Evolutionary conservation across 441 rosid species (phyloP), one percentile per base, ranked within the genome.

Genomic region (Viola pubescens): DNA sequence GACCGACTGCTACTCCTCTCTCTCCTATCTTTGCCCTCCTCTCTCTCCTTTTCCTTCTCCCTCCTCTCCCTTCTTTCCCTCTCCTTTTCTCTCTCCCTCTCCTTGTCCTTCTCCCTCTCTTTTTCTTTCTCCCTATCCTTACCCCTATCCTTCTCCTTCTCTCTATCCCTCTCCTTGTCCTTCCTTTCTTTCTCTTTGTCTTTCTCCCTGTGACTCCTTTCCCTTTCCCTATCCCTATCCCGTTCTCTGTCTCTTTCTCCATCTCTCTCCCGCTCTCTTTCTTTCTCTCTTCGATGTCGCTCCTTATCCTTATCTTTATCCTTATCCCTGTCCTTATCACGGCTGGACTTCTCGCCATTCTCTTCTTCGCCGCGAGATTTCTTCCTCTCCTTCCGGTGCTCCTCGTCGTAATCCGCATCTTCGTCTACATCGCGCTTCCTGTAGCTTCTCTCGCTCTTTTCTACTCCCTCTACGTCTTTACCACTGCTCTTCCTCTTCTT

Each of bases 381-480:
- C 81, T 84, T 85, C n/a, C 48, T 10, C 56, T 60, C 70, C 73
- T 60, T 66, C 4, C 81, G 85, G 13, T 73, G 73, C 12, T 76
- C 83, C 0, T 65, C 81, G 5, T 54, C 7, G 38, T 70, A 92
- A 42, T 55, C 78, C 0, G 59, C 77, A 1, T 79, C 80, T 44
- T 58, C 83, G 48, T 77, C 82, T 19, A 68, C 82, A 26, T 84
- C 92, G 48, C 88, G 73, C 86, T 77, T 88, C 73, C 96, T 62
- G 75, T 83, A 81, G 67, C 86, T 87, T 72, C 78, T 74, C 74
- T 80, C 95, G 56, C 48, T 46, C 9, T n/a, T n/a, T 46, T 19
- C 26, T 19, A 56, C 62, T 52, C 79, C 68, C 9, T 67, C 84
- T 56, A 71, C 77, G 73, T 67, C 77, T 68, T 63, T 57, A 69